A percentile compares a stretch with the other conserved stretches of the same genome.
These are phyloP conservation scores for Bullera alba DNA, from an alignment of 768 basidiomycete genomes.

Conservation along the genomic window DNA sequence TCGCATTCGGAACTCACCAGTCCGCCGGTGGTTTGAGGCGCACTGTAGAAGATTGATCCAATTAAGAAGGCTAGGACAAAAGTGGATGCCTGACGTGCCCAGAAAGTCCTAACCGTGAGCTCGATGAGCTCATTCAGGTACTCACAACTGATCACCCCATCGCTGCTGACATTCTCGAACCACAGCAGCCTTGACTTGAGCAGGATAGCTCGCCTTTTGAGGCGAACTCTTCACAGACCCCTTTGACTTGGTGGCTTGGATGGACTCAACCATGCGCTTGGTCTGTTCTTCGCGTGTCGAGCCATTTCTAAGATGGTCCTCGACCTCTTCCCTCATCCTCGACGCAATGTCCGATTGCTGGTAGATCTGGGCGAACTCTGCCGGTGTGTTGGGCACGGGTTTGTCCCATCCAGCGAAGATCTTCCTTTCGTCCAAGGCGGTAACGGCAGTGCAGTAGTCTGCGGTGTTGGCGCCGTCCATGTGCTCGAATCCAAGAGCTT, in stretches of 20 bases:
- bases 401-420: conserved; percentile 18
- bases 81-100: not conserved
- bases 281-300: conserved; percentile 14
- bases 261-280: conserved; percentile 7
- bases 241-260: conserved; percentile 26
- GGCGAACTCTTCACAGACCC: conserved; percentile 19
- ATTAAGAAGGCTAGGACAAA: not conserved
- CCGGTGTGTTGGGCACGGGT: conserved; percentile 28
- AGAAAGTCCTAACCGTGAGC: not conserved
- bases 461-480: conserved; percentile 32
- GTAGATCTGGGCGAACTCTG: conserved; percentile 28
- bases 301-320: conserved; percentile 17
- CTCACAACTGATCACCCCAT: not conserved
- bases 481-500: conserved; percentile 37
- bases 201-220: conserved; percentile 19
- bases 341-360: conserved; percentile 18
- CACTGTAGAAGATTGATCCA: not conserved
- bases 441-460: conserved; percentile 36
- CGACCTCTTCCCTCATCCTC: conserved; percentile 30
- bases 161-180: conserved; percentile 17
- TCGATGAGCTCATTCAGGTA: not conserved
- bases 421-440: conserved; percentile 16
- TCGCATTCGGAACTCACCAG: too few species aligned
- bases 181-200: conserved; percentile 29
- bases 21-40: not conserved